A percentile compares a stretch with the other conserved stretches of the same genome.
These are phyloP conservation scores for Plantago major DNA, from an alignment of 257 asterid genomes.

Conservation along the genomic window DNA sequence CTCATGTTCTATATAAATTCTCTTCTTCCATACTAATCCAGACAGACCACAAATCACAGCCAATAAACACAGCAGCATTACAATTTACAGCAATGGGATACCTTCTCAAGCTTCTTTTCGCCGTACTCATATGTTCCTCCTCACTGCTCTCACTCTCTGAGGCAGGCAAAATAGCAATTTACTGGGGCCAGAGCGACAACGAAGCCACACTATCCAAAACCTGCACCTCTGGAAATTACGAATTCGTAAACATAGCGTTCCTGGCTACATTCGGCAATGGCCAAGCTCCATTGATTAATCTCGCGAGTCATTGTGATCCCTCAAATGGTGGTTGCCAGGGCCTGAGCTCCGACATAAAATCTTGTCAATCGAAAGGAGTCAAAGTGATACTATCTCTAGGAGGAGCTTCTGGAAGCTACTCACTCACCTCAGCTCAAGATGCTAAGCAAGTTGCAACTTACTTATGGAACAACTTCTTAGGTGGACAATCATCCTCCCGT, in stretches of 20 bases:
- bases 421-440: slow-evolving; percentile 28
- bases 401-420: slow-evolving; percentile 37
- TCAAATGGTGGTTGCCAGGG: slow-evolving; percentile 31
- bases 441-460: slow-evolving; percentile 31
- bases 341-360: slow-evolving; percentile 33
- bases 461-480: slow-evolving; percentile 36
- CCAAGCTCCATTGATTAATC: slow-evolving; percentile 35
- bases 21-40: not conserved
- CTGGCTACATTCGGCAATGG: slow-evolving; percentile 38
- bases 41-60: not conserved
- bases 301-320: slow-evolving; percentile 48
- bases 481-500: slow-evolving; percentile 24
- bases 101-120: not conserved
- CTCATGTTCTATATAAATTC: not conserved
- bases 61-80: not conserved
- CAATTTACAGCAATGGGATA: not conserved
- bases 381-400: slow-evolving; percentile 42
- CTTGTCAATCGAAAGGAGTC: slow-evolving; percentile 35
- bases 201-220: slow-evolving; percentile 38
- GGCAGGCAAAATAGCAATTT: slow-evolving; percentile 31
- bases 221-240: slow-evolving; percentile 34
- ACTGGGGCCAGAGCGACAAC: slow-evolving; percentile 40
- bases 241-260: slow-evolving; percentile 43
- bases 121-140: not conserved
- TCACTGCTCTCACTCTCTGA: slow-evolving; percentile 11